phyloP scores from a whole-genome alignment of 2,329 filamentous ascomycete species.

The Epichloe brachyelytri region DNA sequence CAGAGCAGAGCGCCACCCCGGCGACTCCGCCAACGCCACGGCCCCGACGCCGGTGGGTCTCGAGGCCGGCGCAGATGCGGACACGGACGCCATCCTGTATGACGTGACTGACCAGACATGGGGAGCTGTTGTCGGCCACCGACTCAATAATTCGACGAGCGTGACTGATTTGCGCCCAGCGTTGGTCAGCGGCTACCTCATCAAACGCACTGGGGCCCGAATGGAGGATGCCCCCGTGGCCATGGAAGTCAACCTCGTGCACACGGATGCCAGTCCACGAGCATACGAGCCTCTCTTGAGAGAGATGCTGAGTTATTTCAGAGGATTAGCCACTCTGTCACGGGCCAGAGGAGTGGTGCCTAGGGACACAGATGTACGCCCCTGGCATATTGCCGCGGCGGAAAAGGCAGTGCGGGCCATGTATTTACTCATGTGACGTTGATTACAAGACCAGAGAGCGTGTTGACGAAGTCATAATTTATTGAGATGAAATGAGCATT shows the following conservation, averaged over 20 bases:
- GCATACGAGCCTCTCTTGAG: conserved; percentile 51
- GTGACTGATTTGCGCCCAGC: conserved; percentile 42
- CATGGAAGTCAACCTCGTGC: conserved; percentile 53
- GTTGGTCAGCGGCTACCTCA: conserved; percentile 50
- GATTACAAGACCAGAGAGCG: conserved; percentile 8
- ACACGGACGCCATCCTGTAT: conserved; percentile 51
- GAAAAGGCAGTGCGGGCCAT: conserved; percentile 55
- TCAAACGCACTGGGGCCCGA: conserved; percentile 46
- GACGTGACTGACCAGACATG: conserved; percentile 65
- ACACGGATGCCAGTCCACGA: conserved; percentile 36
- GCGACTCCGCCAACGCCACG: conserved; percentile 31
- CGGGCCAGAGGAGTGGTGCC: conserved; percentile 51
- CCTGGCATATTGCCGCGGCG: conserved; percentile 65
- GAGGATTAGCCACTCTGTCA: conserved; percentile 56
- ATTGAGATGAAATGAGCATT: not conserved
- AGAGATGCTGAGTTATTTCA: conserved; percentile 58
- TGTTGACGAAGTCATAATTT: conserved; percentile 2
- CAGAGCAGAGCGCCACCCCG: conserved; percentile 42
- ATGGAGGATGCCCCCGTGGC: conserved; percentile 45
- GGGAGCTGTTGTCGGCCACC: conserved; percentile 58
- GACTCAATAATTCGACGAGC: conserved; percentile 46
- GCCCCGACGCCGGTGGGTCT: conserved; percentile 34
- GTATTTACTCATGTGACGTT: conserved; percentile 46
- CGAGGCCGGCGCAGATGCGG: conserved; percentile 28
- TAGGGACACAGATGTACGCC: conserved; percentile 47